Conservation (phyloP, 1,284 basidiomycete species). For the Ganoderma meredithae region DNA sequence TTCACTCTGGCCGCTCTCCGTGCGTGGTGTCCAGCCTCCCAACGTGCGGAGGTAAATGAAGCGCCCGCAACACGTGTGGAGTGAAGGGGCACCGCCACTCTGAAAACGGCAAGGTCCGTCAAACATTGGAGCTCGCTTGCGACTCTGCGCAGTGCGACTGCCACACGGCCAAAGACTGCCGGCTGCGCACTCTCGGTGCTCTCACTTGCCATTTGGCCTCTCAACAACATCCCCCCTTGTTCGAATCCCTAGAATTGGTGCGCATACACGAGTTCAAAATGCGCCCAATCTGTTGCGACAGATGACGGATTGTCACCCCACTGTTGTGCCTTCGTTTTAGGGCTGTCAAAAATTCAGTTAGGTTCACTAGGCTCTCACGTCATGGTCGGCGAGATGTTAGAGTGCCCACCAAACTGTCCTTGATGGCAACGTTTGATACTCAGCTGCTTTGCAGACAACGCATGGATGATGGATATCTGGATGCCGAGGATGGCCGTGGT, state of each 20-base stretch:
- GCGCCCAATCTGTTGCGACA: neutral
- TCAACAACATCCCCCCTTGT: neutral
- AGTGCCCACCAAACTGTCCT: no score
- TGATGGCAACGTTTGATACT: no score
- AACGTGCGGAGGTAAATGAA: neutral
- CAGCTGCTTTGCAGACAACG: neutral
- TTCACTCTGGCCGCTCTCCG: neutral
- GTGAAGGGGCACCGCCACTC: neutral
- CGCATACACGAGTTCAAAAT: neutral
- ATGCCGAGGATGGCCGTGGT: neutral
- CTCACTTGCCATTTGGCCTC: no score
- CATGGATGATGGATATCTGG: neutral
- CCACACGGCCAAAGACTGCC: neutral
- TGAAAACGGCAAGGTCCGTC: neutral
- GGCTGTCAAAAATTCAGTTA: neutral
- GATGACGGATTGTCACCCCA: neutral
- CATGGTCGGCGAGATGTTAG: neutral
- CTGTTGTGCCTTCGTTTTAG: neutral
- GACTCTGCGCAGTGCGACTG: no score
- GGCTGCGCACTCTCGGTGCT: neutral
- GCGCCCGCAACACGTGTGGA: neutral
- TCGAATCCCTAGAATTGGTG: neutral
- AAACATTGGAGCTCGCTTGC: neutral
- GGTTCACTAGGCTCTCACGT: neutral
- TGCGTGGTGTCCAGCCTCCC: no score